Percentiles rank a stretch among this genome's conserved stretches.
phyloP scores from a whole-genome alignment of 1,284 basidiomycete genomes.

The Coniferiporia weirii region DNA sequence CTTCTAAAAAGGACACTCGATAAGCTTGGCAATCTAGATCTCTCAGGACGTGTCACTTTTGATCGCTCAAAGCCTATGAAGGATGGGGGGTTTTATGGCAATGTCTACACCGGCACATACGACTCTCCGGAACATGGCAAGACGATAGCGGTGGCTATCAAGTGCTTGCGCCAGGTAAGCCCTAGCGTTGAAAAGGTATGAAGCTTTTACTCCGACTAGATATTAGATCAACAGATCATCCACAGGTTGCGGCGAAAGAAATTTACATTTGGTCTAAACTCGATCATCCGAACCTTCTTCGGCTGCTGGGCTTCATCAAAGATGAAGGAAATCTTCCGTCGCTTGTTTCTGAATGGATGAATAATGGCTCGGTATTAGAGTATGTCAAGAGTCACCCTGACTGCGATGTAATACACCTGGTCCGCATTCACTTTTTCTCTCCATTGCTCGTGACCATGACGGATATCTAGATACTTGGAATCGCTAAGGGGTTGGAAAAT shows the following conservation, averaged over 20 bases:
- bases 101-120: neutral
- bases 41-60: neutral
- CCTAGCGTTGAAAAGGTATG: neutral
- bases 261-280: slow-evolving; percentile 10
- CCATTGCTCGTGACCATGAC: neutral
- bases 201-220: neutral
- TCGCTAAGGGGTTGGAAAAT: slow-evolving; percentile 12
- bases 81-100: neutral
- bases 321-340: neutral
- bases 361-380: slow-evolving; percentile 9
- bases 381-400: slow-evolving; percentile 8
- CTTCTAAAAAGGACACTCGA: neutral
- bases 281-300: slow-evolving; percentile 9
- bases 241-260: slow-evolving; percentile 11
- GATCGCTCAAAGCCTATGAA: neutral
- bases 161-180: neutral
- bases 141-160: slow-evolving; percentile 6
- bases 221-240: neutral
- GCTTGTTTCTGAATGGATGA: slow-evolving; percentile 18
- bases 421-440: neutral
- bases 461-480: slow-evolving; percentile 4
- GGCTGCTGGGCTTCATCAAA: neutral
- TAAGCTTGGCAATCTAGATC: neutral
- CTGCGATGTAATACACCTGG: slow-evolving; percentile 6
- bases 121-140: neutral